These are phyloP conservation scores for Collybiopsis luxurians DNA, from an alignment of 768 basidiomycete species.

Conservation along the genomic window DNA sequence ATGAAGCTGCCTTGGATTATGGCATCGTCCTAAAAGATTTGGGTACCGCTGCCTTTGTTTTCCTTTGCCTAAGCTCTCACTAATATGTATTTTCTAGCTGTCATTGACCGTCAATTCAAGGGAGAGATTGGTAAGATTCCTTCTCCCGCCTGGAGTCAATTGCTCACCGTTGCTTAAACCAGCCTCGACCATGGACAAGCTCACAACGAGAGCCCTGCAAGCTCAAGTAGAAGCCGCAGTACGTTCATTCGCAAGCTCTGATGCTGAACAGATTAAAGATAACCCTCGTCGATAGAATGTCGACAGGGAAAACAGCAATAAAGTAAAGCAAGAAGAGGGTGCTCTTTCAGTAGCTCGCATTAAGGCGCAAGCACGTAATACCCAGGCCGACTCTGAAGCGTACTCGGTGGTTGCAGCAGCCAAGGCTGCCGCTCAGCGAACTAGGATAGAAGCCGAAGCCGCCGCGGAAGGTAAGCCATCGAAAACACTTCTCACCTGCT, in stretches of 20 bases:
- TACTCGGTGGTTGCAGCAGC: conserved; percentile 74
- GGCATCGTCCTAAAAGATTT: conserved; percentile 83
- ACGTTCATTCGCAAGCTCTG: conserved; percentile 19
- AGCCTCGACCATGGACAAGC: conserved; percentile 80
- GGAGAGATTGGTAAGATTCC: conserved; percentile 54
- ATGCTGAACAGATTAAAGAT: neutral
- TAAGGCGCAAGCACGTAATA: conserved; percentile 65
- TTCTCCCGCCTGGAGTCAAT: neutral
- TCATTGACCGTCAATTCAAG: conserved; percentile 87
- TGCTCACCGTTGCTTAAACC: neutral
- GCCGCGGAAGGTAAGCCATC: conserved; percentile 46
- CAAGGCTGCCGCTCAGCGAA: conserved; percentile 59
- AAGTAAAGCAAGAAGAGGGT: conserved; percentile 84
- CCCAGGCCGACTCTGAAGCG: conserved; percentile 73
- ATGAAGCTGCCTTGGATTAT: conserved; percentile 77
- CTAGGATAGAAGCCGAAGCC: conserved; percentile 70
- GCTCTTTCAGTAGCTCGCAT: conserved; percentile 73
- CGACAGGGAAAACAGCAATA: conserved; percentile 84
- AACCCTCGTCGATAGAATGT: conserved; percentile 55
- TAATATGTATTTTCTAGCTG: conserved; percentile 42
- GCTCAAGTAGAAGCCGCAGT: conserved; percentile 87
- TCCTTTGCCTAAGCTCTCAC: neutral
- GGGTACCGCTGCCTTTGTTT: conserved; percentile 34
- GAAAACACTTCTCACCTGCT: too few species aligned
- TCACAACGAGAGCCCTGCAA: conserved; percentile 80